Conservation (phyloP, 148 eudicot genomes). For the Rhododendron kiyosumense region DNA sequence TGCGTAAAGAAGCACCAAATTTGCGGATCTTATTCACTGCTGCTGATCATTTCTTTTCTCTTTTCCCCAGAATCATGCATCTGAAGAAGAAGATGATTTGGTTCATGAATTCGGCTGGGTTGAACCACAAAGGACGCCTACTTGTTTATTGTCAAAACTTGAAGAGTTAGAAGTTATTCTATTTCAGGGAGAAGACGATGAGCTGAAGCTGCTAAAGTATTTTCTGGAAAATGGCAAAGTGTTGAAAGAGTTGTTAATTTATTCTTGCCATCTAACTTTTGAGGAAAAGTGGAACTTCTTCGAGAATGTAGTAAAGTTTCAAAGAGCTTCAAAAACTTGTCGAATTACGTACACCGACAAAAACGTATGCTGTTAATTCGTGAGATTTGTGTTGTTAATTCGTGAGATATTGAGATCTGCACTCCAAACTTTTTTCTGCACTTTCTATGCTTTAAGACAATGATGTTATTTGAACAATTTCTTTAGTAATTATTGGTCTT, state of each 20-base stretch:
- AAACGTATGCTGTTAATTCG: background rate
- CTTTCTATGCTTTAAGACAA: background rate
- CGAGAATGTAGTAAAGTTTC: background rate
- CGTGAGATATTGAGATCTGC: background rate
- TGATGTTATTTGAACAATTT: background rate
- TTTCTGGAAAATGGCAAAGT: background rate
- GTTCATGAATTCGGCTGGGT: background rate
- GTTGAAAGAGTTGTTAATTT: conserved; percentile 3
- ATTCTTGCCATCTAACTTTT: background rate
- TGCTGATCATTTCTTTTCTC: background rate
- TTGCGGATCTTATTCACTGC: background rate
- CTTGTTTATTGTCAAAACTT: background rate
- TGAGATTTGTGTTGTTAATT: background rate
- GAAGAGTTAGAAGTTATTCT: background rate
- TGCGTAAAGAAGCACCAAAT: too few species aligned
- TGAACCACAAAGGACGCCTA: background rate
- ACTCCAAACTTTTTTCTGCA: background rate
- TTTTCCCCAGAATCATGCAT: background rate
- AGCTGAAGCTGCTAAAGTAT: conserved; percentile 11
- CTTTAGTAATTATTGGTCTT: background rate
- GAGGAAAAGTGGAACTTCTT: background rate
- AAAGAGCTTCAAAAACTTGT: conserved; percentile 3
- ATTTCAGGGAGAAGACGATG: background rate
- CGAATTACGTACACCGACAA: background rate
- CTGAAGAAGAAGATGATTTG: too few species aligned